Conservation (phyloP, 768 basidiomycete species). For the Strobilomyces echinocephalus region DNA sequence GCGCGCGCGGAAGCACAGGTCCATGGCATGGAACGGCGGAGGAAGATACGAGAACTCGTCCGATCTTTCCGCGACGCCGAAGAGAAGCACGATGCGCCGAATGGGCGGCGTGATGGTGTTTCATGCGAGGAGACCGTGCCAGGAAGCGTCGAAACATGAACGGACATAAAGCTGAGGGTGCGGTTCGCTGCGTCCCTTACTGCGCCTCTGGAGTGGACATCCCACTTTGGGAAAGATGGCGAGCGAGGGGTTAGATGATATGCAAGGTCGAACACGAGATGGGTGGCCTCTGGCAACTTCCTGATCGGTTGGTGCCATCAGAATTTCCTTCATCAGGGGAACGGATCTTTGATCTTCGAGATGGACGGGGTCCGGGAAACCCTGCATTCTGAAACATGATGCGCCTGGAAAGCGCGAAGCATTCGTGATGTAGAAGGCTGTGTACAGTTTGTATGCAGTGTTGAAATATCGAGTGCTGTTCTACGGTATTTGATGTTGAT, state of each 20-base stretch:
- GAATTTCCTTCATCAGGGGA: background rate
- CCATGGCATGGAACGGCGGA: constrained; percentile 49
- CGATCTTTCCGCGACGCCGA: constrained; percentile 24
- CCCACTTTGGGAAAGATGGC: background rate
- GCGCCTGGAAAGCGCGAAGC: background rate
- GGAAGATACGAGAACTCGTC: constrained; percentile 47
- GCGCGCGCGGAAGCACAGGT: constrained; percentile 55
- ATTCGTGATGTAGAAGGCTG: background rate
- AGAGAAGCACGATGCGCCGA: background rate
- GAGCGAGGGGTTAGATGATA: background rate
- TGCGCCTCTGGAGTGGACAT: background rate
- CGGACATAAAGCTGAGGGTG: background rate
- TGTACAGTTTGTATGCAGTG: too few species aligned
- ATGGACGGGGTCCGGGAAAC: background rate
- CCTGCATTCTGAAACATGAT: background rate
- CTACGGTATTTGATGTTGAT: too few species aligned
- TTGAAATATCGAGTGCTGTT: background rate
- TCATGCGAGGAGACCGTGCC: background rate
- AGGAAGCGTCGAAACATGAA: background rate
- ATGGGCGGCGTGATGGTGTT: background rate
- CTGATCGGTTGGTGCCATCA: background rate
- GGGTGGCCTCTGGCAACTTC: background rate
- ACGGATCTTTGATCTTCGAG: background rate
- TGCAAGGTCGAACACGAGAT: background rate
- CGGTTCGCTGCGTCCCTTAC: background rate